Base-by-base conservation (phyloP, 2,329 filamentous ascomycete species). In the Scopulariopsis brevicaulis region DNA sequence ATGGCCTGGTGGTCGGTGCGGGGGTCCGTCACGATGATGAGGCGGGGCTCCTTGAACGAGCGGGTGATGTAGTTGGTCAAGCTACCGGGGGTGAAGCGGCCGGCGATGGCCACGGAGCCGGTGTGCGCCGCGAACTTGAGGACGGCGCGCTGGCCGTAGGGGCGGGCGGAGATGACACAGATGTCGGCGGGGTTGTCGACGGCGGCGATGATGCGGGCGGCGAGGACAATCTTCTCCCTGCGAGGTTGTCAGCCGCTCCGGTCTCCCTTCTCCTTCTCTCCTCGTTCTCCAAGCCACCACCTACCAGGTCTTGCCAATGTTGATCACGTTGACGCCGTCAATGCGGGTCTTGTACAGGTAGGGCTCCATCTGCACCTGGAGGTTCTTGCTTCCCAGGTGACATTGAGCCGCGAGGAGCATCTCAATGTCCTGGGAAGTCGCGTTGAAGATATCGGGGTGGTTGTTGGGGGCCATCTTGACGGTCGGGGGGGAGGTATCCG, bases 51-150 rank as follows among this genome's bases (percentile, higher is more conserved):
- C 87, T 96, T 96, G 91, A 99, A 99, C 66, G 94, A 97, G 73
- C 94, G 93, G 78, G 95, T 99, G 88, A 99, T 99, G 89, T 99
- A 99, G 87, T 99, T 99, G 85, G 94, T 99, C 88, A 99, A 99
- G 79, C 93, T 96, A 89, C 94, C 94, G 76, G 94, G 94, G 74
- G 94, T 99, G 89, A 99, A 99, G 77, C 94, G 94, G 82, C 94
- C 94, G 72, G 94, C 95, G 73, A 99, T 99, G 77, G 94, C 89
- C 72, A 91, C 89, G 72, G 95, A 92, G 75, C 94, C 94, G 67
- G 94, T 99, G 88, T 99, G 94, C 65, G 91, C 82, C 71, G 94
- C 94, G 82, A 99, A 99, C 88, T 99, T 99, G 76, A 99, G 89
- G 74, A 99, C 95, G 70, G 94, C 93, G 81, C 94, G 93, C 85